These are phyloP conservation scores for Pseudogymnoascus sp. DNA, from an alignment of 2,329 filamentous ascomycete genomes.

Conservation along the genomic window DNA sequence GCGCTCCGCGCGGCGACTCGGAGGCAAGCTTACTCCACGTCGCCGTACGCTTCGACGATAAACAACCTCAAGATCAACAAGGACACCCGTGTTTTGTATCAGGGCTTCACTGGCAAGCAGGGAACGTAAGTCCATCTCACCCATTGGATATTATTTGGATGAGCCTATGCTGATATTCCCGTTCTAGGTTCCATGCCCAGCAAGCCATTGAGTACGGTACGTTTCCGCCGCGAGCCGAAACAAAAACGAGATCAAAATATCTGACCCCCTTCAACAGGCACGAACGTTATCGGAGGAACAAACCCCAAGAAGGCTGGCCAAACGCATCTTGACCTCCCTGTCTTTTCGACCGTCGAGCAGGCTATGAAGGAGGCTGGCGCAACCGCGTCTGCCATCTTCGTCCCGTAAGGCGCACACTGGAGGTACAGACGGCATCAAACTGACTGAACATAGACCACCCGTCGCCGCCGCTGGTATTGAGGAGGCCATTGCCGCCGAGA, in stretches of 20 bases:
- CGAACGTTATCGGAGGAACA: constrained; percentile 94
- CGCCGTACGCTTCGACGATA: constrained; percentile 64
- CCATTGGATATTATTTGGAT: constrained; percentile 8
- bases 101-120: constrained; percentile 96
- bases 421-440: constrained; percentile 9
- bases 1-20: constrained; percentile 60
- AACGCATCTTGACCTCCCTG: constrained; percentile 81
- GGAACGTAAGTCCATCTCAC: constrained; percentile 62
- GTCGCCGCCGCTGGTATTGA: constrained; percentile 91
- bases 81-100: constrained; percentile 91
- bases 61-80: constrained; percentile 86
- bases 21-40: constrained; percentile 63
- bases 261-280: constrained; percentile 48
- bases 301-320: constrained; percentile 97
- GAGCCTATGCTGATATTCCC: constrained; percentile 27
- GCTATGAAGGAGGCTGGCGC: constrained; percentile 86
- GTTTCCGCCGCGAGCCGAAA: constrained; percentile 13
- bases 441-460: constrained; percentile 55
- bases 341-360: constrained; percentile 83
- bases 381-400: constrained; percentile 88
- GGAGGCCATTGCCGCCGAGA: constrained; percentile 88
- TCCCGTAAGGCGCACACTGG: constrained; percentile 54
- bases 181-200: constrained; percentile 80
- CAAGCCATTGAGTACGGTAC: constrained; percentile 98
- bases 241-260: background rate